Evolutionary conservation across 164 flowering plant genomes (phyloP).

Genomic region (Dillenia turbinata): DNA sequence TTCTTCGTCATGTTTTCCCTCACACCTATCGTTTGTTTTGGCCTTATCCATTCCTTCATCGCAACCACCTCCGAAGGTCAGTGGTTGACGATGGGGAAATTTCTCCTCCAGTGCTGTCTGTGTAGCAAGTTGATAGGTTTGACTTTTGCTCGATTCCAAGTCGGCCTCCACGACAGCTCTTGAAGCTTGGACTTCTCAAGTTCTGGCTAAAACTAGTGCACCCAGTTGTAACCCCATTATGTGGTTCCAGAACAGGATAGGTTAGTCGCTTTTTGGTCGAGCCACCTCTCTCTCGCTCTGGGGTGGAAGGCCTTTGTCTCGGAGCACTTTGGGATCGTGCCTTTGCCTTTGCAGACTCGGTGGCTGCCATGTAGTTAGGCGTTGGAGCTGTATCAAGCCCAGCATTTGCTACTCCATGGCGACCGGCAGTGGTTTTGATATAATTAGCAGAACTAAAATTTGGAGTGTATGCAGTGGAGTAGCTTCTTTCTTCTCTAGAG

Average conservation of each 20-base stretch:
- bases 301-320: constrained; percentile 48
- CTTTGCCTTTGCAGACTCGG: constrained; percentile 83
- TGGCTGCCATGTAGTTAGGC: constrained; percentile 90
- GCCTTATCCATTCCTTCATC: constrained; percentile 18
- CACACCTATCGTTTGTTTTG: neutral
- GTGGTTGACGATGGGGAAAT: constrained; percentile 53
- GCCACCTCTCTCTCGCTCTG: constrained; percentile 51
- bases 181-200: constrained; percentile 52
- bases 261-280: constrained; percentile 58
- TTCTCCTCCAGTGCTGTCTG: constrained; percentile 51
- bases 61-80: constrained; percentile 60
- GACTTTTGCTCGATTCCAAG: constrained; percentile 40
- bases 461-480: constrained; percentile 40
- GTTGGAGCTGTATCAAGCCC: constrained; percentile 7
- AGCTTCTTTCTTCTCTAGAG: constrained; percentile 34
- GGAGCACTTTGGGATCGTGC: constrained; percentile 64
- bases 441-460: constrained; percentile 17
- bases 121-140: constrained; percentile 36
- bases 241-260: constrained; percentile 47
- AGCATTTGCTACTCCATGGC: constrained; percentile 9
- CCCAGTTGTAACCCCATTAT: constrained; percentile 6
- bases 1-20: no score
- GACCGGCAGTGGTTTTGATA: constrained; percentile 4
- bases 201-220: constrained; percentile 13
- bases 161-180: constrained; percentile 33